Conservation (phyloP, 306 rosid genomes). For the Cicer pinnatifidum region DNA sequence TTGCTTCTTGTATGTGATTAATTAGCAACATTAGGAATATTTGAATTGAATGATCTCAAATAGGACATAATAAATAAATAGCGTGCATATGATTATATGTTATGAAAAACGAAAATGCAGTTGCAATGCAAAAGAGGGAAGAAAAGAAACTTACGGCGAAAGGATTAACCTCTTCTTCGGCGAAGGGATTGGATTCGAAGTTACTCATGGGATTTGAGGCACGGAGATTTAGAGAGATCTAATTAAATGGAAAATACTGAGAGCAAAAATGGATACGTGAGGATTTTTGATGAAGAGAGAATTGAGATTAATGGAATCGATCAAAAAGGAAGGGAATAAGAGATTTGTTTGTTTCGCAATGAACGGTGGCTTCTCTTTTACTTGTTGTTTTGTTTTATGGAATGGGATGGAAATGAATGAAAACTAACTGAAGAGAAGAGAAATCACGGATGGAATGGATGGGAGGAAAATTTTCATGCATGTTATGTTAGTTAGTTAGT, state of each 20-base stretch:
- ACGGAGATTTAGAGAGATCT: conserved; percentile 38
- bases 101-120: neutral
- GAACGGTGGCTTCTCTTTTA: conserved; percentile 21
- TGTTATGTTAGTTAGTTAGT: neutral
- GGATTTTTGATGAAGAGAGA: neutral
- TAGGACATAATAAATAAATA: neutral
- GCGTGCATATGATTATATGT: too few species aligned
- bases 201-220: conserved; percentile 51
- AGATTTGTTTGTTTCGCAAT: conserved; percentile 13
- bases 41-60: neutral
- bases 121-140: neutral
- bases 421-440: conserved; percentile 34
- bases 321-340: conserved; percentile 5
- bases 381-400: neutral
- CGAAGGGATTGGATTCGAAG: conserved; percentile 71
- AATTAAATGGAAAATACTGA: neutral
- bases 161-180: conserved; percentile 76
- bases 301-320: neutral
- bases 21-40: conserved; percentile 39
- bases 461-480: conserved; percentile 23
- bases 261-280: neutral
- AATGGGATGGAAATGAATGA: neutral
- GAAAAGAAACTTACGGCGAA: conserved; percentile 59
- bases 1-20: neutral
- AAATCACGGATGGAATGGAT: neutral